Conservation (phyloP, 2,329 filamentous ascomycete species). For the Aplosporella prunicola region DNA sequence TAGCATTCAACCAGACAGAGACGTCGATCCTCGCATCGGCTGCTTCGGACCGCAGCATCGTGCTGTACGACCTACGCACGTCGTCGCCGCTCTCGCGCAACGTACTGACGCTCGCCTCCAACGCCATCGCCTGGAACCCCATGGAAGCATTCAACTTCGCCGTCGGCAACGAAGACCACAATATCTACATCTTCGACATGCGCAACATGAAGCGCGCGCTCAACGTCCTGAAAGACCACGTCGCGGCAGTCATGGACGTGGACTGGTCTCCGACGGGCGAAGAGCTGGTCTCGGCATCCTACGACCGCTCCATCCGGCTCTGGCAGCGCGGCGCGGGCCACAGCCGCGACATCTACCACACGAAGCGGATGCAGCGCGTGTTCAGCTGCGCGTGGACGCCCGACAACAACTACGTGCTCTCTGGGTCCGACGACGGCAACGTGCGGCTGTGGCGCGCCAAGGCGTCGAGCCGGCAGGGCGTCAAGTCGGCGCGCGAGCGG, state of each 20-base stretch:
- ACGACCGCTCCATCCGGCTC: conserved; percentile 78
- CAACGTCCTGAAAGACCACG: conserved; percentile 84
- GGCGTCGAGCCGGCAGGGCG: conserved; percentile 70
- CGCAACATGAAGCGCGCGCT: conserved; percentile 78
- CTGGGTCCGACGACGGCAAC: conserved; percentile 90
- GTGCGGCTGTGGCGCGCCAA: conserved; percentile 81
- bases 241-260: conserved; percentile 89
- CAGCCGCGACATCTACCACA: conserved; percentile 90
- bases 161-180: conserved; percentile 89
- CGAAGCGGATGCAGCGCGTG: conserved; percentile 93
- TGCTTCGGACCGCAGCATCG: conserved; percentile 71
- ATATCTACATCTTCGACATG: conserved; percentile 89
- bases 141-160: conserved; percentile 97
- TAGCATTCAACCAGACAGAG: conserved; percentile 84
- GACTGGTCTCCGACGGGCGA: conserved; percentile 92
- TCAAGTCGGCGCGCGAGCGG: conserved; percentile 77
- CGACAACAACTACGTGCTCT: conserved; percentile 81
- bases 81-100: conserved; percentile 73
- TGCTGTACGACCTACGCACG: conserved; percentile 88
- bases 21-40: conserved; percentile 82
- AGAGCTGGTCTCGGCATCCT: conserved; percentile 82
- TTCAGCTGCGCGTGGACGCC: conserved; percentile 79
- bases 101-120: conserved; percentile 71
- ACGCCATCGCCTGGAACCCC: conserved; percentile 84
- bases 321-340: conserved; percentile 76